Conservation (phyloP, 2,329 filamentous ascomycete genomes). For the Nemania diffusa region DNA sequence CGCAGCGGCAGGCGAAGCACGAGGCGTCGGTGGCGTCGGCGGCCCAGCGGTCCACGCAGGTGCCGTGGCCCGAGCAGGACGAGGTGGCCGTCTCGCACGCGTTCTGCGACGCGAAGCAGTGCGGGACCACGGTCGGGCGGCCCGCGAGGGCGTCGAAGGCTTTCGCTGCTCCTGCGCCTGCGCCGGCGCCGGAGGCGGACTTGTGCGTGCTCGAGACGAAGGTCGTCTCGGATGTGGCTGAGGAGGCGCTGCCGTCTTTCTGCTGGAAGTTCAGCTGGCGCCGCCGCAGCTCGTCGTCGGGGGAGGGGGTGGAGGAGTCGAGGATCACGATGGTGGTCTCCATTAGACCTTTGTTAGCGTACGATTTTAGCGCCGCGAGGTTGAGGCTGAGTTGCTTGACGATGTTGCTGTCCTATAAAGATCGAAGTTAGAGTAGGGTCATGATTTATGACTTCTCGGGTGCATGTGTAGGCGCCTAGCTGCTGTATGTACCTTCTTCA, state of each 20-base stretch:
- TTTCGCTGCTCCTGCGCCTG: constrained; percentile 6
- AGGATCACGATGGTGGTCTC: constrained; percentile 68
- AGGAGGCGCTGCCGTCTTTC: constrained; percentile 58
- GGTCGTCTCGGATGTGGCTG: constrained; percentile 36
- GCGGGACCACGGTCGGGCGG: constrained; percentile 62
- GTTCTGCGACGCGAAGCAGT: constrained; percentile 78
- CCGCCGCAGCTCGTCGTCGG: constrained; percentile 55
- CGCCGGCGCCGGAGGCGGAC: background rate
- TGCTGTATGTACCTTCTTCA: constrained; percentile 41
- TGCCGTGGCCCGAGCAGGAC: constrained; percentile 84
- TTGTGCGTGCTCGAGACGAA: constrained; percentile 39
- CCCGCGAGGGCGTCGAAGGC: constrained; percentile 50
- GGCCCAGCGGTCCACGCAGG: constrained; percentile 75
- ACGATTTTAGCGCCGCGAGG: constrained; percentile 57
- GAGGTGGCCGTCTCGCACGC: constrained; percentile 76
- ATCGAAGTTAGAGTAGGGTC: constrained; percentile 39
- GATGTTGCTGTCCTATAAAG: constrained; percentile 52
- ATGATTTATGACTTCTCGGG: background rate
- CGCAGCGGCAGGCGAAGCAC: constrained; percentile 86
- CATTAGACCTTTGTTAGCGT: constrained; percentile 61
- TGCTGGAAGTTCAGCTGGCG: constrained; percentile 51
- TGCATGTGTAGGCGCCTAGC: background rate
- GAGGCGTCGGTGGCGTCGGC: constrained; percentile 52
- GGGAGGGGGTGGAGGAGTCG: constrained; percentile 53
- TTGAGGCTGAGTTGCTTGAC: constrained; percentile 58